Percentiles rank a stretch among this genome's conserved stretches.
Evolutionary conservation across 331 rosid species (phyloP).

Genomic region (Prunus yedoensis): DNA sequence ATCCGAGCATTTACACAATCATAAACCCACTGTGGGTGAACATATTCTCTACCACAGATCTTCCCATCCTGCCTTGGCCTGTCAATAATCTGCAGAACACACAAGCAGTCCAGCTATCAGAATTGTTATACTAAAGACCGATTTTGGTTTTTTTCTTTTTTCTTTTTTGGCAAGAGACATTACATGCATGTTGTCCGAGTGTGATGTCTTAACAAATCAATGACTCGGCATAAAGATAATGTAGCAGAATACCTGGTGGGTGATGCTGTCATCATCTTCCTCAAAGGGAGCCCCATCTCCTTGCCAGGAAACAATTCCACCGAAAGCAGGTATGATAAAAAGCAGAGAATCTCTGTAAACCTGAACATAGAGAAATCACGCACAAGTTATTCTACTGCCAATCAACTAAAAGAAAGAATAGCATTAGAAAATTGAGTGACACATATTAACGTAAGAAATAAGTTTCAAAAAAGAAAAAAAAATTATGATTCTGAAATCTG

Average conservation of each 20-base stretch:
- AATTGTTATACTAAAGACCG: neutral
- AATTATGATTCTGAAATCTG: too few relatives aligned
- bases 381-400: too few relatives aligned
- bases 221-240: neutral
- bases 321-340: constrained; percentile 82
- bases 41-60: constrained; percentile 73
- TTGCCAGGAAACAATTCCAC: constrained; percentile 89
- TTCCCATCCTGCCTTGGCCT: constrained; percentile 67
- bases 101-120: neutral
- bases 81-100: constrained; percentile 66
- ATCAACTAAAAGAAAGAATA: too few relatives aligned
- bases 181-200: too few relatives aligned
- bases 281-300: constrained; percentile 79
- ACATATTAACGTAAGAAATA: too few relatives aligned
- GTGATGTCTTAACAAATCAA: too few relatives aligned
- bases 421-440: too few relatives aligned
- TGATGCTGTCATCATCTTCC: constrained; percentile 65
- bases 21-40: constrained; percentile 93
- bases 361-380: constrained; percentile 22
- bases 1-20: constrained; percentile 75
- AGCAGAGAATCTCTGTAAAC: constrained; percentile 84
- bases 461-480: neutral
- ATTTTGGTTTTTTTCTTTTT: too few relatives aligned
- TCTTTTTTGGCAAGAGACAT: too few relatives aligned
- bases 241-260: constrained; percentile 63